Evolutionary conservation across 352 stramenopile species (phyloP).

Genomic region (Plasmopara halstedii): DNA sequence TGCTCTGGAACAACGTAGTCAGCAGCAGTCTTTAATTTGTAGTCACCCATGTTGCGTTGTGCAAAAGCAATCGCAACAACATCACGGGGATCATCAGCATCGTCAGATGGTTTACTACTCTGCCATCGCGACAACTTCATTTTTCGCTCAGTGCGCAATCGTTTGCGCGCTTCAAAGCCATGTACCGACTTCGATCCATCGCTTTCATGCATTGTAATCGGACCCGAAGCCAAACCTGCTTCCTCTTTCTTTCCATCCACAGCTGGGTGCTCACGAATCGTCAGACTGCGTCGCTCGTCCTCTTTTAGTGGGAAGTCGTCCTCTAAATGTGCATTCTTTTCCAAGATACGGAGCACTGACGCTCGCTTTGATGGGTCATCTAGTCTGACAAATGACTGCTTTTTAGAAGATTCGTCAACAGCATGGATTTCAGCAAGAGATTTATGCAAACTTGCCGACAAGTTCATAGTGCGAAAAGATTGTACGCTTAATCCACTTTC

Average conservation of each 20-base stretch:
- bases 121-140: conserved; percentile 49
- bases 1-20: conserved; percentile 87
- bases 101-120: conserved; percentile 70
- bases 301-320: conserved; percentile 46
- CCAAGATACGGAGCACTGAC: conserved; percentile 67
- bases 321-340: conserved; percentile 25
- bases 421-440: conserved; percentile 66
- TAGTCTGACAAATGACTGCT: background rate
- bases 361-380: conserved; percentile 23
- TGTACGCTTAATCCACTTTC: conserved; percentile 57
- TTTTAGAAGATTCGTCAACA: conserved; percentile 14
- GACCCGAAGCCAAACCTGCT: conserved; percentile 3
- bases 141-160: conserved; percentile 64
- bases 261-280: conserved; percentile 9
- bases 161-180: conserved; percentile 79
- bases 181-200: conserved; percentile 31
- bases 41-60: conserved; percentile 86
- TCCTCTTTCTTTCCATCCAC: conserved; percentile 7
- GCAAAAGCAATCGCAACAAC: conserved; percentile 87
- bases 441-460: conserved; percentile 53
- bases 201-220: conserved; percentile 1
- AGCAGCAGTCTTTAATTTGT: conserved; percentile 84
- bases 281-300: conserved; percentile 45
- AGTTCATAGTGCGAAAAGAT: conserved; percentile 79
- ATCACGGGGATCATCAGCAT: conserved; percentile 87